Evolutionary conservation across 306 rosid genomes (phyloP).

Genomic region (Cucurbita maxima): DNA sequence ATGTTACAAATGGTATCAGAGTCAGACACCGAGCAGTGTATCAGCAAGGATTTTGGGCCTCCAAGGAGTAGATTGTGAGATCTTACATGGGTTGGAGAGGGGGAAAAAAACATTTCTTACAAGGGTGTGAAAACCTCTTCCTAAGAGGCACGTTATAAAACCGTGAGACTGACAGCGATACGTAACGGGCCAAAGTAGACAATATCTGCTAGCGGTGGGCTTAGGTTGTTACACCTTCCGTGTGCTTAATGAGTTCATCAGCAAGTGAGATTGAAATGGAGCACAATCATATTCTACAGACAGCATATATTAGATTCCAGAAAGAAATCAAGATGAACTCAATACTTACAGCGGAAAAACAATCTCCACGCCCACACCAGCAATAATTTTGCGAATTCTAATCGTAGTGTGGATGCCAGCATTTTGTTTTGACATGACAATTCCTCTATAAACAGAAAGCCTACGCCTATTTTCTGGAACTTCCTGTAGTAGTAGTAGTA

Average conservation of each 20-base stretch:
- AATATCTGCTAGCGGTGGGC: too few species aligned
- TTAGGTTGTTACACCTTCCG: too few species aligned
- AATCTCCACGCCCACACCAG: constrained; percentile 90
- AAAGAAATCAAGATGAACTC: background rate
- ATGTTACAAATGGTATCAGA: too few species aligned
- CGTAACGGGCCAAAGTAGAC: too few species aligned
- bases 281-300: background rate
- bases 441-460: constrained; percentile 73
- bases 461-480: constrained; percentile 92
- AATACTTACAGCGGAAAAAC: constrained; percentile 75
- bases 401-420: constrained; percentile 93
- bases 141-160: too few species aligned
- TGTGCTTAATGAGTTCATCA: background rate
- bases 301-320: background rate
- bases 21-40: too few species aligned
- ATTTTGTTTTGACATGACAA: constrained; percentile 85
- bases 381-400: constrained; percentile 79
- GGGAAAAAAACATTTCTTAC: too few species aligned
- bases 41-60: too few species aligned
- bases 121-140: too few species aligned
- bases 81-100: too few species aligned
- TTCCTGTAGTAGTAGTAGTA: constrained; percentile 34
- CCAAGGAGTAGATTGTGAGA: too few species aligned
- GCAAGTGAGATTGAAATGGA: background rate
- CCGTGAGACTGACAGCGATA: too few species aligned